A percentile compares a stretch with the other conserved stretches of the same genome.
phyloP scores from a whole-genome alignment of 2,329 filamentous ascomycete genomes.

The Tolypocladium guangdongense region DNA sequence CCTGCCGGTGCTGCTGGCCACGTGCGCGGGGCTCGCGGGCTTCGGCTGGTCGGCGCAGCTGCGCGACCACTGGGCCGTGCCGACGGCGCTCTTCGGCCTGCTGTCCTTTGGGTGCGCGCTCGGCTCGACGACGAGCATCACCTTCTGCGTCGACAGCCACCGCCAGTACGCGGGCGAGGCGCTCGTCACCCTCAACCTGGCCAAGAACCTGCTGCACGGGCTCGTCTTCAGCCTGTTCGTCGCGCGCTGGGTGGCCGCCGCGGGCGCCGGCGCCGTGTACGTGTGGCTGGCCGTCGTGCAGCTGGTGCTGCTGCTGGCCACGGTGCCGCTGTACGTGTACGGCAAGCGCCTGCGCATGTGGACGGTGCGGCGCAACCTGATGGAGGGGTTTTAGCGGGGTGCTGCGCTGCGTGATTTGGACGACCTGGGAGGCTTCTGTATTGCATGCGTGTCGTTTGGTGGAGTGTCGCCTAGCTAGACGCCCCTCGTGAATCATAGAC shows the following conservation, averaged over 20 bases:
- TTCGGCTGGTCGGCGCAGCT: constrained; percentile 86
- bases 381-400: constrained; percentile 74
- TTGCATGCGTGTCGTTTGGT: too few relatives aligned
- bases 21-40: constrained; percentile 79
- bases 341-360: constrained; percentile 89
- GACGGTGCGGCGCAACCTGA: constrained; percentile 77
- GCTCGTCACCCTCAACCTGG: constrained; percentile 86
- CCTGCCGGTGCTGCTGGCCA: constrained; percentile 65
- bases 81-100: constrained; percentile 85
- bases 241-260: constrained; percentile 65
- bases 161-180: constrained; percentile 89
- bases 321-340: constrained; percentile 89
- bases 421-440: too few relatives aligned
- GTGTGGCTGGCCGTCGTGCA: constrained; percentile 80
- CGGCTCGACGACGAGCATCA: constrained; percentile 84
- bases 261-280: constrained; percentile 70
- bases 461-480: too few relatives aligned
- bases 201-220: constrained; percentile 88
- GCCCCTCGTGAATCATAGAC: too few relatives aligned
- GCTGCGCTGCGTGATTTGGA: too few relatives aligned
- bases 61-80: constrained; percentile 75
- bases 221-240: constrained; percentile 84
- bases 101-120: constrained; percentile 88
- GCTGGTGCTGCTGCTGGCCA: constrained; percentile 58
- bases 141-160: constrained; percentile 89